Percentiles rank a stretch among this genome's conserved stretches.
These are phyloP conservation scores for Cladosporium colombiae DNA, from an alignment of 2,329 filamentous ascomycete species.

Conservation along the genomic window DNA sequence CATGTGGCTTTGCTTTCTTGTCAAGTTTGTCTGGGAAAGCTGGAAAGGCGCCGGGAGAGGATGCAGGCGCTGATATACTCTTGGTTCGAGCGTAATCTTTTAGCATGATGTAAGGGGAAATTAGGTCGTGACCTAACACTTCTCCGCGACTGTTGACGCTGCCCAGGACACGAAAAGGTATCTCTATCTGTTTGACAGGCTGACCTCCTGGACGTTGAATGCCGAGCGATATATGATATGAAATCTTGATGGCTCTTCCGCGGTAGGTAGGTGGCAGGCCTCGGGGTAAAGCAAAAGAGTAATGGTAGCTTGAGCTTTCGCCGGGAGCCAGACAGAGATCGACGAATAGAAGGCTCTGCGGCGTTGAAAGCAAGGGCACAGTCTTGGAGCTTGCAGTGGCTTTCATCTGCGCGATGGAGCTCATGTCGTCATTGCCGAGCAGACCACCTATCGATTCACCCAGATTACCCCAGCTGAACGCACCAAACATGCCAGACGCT, in stretches of 20 bases:
- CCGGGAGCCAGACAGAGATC: conserved; percentile 84
- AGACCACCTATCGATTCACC: conserved; percentile 86
- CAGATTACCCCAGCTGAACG: conserved; percentile 84
- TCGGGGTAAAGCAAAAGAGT: conserved; percentile 80
- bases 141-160: conserved; percentile 89
- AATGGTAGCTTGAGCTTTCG: conserved; percentile 84
- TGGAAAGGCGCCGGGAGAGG: conserved; percentile 21
- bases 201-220: conserved; percentile 84
- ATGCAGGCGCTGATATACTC: conserved; percentile 35
- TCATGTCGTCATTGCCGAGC: conserved; percentile 81
- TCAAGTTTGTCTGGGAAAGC: conserved; percentile 31
- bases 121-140: conserved; percentile 88
- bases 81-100: conserved; percentile 71
- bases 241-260: conserved; percentile 90
- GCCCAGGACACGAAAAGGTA: conserved; percentile 89
- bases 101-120: conserved; percentile 88
- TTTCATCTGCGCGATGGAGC: conserved; percentile 94
- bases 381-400: conserved; percentile 81
- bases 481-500: conserved; percentile 76
- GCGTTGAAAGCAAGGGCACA: conserved; percentile 88
- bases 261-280: conserved; percentile 89
- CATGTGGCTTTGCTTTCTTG: conserved; percentile 42
- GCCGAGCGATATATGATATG: conserved; percentile 86
- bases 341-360: conserved; percentile 93
- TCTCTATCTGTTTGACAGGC: conserved; percentile 81